Evolutionary conservation across 108 stramenopile genomes (phyloP), one percentile per base, ranked within the genome.

Genomic region (Pseudonitzschia pungens): DNA sequence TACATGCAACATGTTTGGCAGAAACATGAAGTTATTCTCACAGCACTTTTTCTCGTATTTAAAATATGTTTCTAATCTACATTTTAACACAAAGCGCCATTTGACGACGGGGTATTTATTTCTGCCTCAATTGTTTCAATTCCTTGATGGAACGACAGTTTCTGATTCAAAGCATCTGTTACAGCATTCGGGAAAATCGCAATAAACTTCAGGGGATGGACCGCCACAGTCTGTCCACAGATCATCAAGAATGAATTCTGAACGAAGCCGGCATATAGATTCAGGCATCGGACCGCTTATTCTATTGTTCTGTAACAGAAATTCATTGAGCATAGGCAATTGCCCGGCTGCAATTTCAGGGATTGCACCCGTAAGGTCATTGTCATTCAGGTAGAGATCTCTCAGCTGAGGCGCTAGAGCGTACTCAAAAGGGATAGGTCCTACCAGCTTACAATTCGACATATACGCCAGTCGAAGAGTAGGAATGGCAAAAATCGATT

Each of bases 361-460:
- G n/a, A 91, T 70, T 18, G 64, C 80, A 22, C 90, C 90, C 26
- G 72, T 81, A 3, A 91, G 45, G 10, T 64, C 43, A 54, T 88
- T 91, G 21, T 57, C 70, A 43, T 85, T 75, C 27, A 88, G 48
- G 52, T 82, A 89, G 21, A 91, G 67, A 74, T 88, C 83, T 21
- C 65, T 70, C 26, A 91, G 63, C n/a, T 56, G 11, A 14, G 78
- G 68, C 42, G 78, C 52, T 36, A 58, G 43, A 3, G 53, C 29
- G 54, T 56, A 75, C 16, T 28, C 22, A 11, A 33, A 40, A 14
- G 79, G 79, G 55, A 80, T 80, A 14, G 74, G 48, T 32, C 79
- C 79, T 18, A 31, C 51, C 14, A 87, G 60, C 53, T 41, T 67
- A 59, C 79, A 80, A n/a, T 73, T 68, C 20, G 74, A 68, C 78